phyloP scores from a whole-genome alignment of 129 eudicot species.

The Oenanthe sinensis region DNA sequence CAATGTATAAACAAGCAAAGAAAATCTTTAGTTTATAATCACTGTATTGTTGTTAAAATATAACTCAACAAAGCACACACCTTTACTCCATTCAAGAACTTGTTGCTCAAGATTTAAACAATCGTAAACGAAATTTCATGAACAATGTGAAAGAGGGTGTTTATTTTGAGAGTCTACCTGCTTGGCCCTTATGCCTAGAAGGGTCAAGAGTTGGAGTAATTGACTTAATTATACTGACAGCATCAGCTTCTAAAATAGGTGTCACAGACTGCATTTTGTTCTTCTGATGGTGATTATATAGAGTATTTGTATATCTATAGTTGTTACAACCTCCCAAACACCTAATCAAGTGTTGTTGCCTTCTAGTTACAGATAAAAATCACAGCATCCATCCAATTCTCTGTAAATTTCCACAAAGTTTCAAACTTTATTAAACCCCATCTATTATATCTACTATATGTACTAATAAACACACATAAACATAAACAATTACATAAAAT shows the following conservation, averaged over 20 bases:
- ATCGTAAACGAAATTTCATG: not conserved
- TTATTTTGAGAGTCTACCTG: slow-evolving; percentile 37
- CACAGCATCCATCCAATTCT: slow-evolving; percentile 32
- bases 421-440: not conserved
- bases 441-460: not conserved
- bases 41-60: not conserved
- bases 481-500: not conserved
- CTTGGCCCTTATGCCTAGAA: slow-evolving; percentile 88
- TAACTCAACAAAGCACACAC: not conserved
- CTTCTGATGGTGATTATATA: slow-evolving; percentile 2
- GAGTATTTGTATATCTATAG: not conserved
- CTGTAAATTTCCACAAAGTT: slow-evolving; percentile 10
- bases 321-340: slow-evolving; percentile 30
- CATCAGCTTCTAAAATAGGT: slow-evolving; percentile 54
- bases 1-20: not conserved
- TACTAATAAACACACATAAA: not conserved
- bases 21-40: not conserved
- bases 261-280: slow-evolving; percentile 43
- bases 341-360: slow-evolving; percentile 55
- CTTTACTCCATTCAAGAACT: not conserved
- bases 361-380: slow-evolving; percentile 42
- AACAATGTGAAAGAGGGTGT: not conserved
- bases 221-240: slow-evolving; percentile 51
- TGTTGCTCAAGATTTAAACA: not conserved
- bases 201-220: slow-evolving; percentile 64